phyloP scores from a whole-genome alignment of 352 stramenopile species.

The Phytophthora citrophthora region DNA sequence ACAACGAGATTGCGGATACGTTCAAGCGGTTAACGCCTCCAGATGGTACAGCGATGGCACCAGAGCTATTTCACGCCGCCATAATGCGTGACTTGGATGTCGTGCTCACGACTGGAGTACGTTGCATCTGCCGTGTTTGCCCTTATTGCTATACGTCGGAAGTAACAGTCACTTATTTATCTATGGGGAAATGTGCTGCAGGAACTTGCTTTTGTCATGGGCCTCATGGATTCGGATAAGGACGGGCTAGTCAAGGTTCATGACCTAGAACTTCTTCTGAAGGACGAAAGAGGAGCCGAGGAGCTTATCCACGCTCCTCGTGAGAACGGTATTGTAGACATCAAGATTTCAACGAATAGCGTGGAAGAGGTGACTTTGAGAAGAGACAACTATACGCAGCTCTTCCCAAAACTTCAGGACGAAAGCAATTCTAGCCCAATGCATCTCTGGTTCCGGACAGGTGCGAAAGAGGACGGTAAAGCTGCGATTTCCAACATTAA shows the following conservation, averaged over 20 bases:
- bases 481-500: conserved; percentile 70
- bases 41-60: conserved; percentile 48
- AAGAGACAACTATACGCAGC: conserved; percentile 65
- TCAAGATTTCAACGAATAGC: conserved; percentile 68
- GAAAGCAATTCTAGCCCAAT: conserved; percentile 46
- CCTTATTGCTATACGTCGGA: not conserved
- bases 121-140: conserved; percentile 9
- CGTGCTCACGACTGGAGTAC: conserved; percentile 77
- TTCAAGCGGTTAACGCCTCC: conserved; percentile 62
- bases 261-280: conserved; percentile 78
- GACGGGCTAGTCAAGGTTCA: conserved; percentile 70
- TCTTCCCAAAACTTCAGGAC: conserved; percentile 63
- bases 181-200: conserved; percentile 15
- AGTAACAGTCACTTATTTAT: not conserved
- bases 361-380: conserved; percentile 62
- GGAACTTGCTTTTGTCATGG: conserved; percentile 71
- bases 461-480: conserved; percentile 64
- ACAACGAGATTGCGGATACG: conserved; percentile 81
- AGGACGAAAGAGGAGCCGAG: conserved; percentile 60
- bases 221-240: conserved; percentile 71
- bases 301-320: conserved; percentile 56
- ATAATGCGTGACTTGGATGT: conserved; percentile 79
- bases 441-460: conserved; percentile 70
- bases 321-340: conserved; percentile 63
- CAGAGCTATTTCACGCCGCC: conserved; percentile 65